phyloP scores from a whole-genome alignment of 2,329 filamentous ascomycete species.

The Pseudogymnoascus sp. region DNA sequence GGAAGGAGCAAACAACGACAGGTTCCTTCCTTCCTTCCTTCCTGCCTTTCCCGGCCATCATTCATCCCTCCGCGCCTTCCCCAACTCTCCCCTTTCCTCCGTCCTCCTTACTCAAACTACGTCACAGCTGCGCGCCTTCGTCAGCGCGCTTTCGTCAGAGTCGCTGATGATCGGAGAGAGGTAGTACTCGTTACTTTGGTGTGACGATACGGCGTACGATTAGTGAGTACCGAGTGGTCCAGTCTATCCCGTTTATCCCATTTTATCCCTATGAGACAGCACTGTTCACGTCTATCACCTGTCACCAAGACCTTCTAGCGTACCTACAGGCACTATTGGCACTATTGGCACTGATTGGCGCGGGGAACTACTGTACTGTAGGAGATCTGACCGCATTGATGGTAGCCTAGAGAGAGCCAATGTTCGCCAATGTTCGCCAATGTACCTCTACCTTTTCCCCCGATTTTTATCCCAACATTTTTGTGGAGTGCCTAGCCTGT shows the following conservation, averaged over 20 bases:
- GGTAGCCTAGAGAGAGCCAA: neutral
- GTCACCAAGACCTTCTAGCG: neutral
- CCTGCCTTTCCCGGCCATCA: neutral
- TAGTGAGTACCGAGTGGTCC: too few species aligned
- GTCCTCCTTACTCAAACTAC: neutral
- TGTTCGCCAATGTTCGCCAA: too few species aligned
- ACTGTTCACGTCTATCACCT: neutral
- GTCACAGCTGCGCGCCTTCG: neutral
- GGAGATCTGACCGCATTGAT: neutral
- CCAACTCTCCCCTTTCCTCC: neutral
- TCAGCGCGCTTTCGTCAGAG: neutral
- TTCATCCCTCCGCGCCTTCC: neutral
- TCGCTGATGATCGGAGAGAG: neutral
- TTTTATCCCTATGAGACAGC: neutral
- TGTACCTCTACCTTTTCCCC: neutral
- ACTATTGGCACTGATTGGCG: neutral
- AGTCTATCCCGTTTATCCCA: too few species aligned
- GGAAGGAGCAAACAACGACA: neutral
- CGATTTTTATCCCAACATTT: neutral
- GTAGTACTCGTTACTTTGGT: neutral
- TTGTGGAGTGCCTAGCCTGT: neutral
- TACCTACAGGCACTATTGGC: neutral
- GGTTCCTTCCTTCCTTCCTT: neutral
- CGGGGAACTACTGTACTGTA: neutral
- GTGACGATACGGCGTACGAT: neutral